Evolutionary conservation across 768 basidiomycete genomes (phyloP), one percentile per base, ranked within the genome.

Genomic region (Podaxis sp.): DNA sequence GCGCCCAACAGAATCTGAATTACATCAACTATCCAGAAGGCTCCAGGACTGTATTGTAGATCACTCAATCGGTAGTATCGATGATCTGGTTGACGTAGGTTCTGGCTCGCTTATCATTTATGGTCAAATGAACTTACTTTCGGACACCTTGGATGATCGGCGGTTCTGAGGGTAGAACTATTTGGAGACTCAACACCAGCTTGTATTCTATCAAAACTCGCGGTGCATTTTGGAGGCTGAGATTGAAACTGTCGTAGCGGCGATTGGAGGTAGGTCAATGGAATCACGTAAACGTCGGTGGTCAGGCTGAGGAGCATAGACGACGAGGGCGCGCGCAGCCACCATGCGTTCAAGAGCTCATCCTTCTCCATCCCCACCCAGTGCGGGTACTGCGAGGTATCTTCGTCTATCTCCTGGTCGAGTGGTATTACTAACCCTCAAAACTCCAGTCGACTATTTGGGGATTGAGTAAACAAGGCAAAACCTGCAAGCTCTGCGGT

Each of bases 391-490:
- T 94, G 93, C 79, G 87, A 90, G 82, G 91, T 88, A 50, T 53
- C 33, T 46, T 61, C 61, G 17, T 58, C 15, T n/a, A 38, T 29
- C 38, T 24, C 22, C 24, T 19, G 5, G n/a, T 15, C 36, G 15
- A 17, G 36, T 11, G 24, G 38, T 43, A 37, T 52, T 52, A 25
- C 49, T 61, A 51, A 41, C 49, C 33, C 55, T 19, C 65, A 58
- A 59, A 59, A 54, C 67, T 51, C 36, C 62, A 93, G 91, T 80
- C 87, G 9, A 90, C 89, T 7, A 93, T 94, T 33, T 94, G 93
- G 92, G 93, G 93, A 8, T 76, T 94, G 49, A 89, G 85, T 71
- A 93, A 92, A 73, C 90, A 91, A 70, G 93, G 93, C 37, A 94
- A 93, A 76, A 91, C 88, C 5, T 94, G 93, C 76, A 88, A 81